Percentiles rank a stretch among this genome's conserved stretches.
Evolutionary conservation across 2,329 filamentous ascomycete species (phyloP).

Genomic region (Dissoconium aciculare): DNA sequence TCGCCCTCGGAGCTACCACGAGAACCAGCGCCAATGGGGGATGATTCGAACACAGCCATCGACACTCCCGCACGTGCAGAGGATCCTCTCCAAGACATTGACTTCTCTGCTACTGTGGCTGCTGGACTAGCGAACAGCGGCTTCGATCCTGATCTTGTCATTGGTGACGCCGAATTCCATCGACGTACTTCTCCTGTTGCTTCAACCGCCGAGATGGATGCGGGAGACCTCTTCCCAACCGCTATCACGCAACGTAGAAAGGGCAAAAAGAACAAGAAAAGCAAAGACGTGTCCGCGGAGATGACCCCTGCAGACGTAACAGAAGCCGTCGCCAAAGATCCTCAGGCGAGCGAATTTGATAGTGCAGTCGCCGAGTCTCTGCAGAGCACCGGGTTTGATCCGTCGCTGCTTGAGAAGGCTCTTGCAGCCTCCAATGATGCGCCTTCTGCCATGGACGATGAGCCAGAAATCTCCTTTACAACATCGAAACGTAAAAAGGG

Average conservation of each 20-base stretch:
- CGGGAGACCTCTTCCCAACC: constrained; percentile 17
- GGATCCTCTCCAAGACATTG: constrained; percentile 30
- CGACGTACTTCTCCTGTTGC: constrained; percentile 22
- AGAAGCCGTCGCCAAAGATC: no score
- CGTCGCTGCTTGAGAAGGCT: constrained; percentile 25
- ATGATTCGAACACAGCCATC: constrained; percentile 1
- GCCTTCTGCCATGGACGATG: constrained; percentile 10
- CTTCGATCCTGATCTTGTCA: constrained; percentile 32
- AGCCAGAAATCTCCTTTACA: constrained; percentile 20
- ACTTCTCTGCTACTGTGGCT: constrained; percentile 34
- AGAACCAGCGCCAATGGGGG: neutral
- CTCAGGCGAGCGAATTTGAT: no score
- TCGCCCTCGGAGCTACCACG: neutral
- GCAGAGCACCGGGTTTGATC: constrained; percentile 22
- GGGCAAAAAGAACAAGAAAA: constrained; percentile 20
- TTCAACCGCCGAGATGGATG: constrained; percentile 20
- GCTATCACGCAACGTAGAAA: constrained; percentile 22
- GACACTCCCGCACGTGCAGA: no score
- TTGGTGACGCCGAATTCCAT: constrained; percentile 28
- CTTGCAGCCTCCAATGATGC: constrained; percentile 19
- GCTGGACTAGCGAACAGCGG: constrained; percentile 33
- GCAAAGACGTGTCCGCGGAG: neutral
- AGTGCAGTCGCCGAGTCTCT: constrained; percentile 24
- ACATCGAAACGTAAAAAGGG: constrained; percentile 30
- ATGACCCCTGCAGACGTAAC: constrained; percentile 10